Conservation (phyloP, 108 stramenopile genomes). For the Skeletonema potamos region DNA sequence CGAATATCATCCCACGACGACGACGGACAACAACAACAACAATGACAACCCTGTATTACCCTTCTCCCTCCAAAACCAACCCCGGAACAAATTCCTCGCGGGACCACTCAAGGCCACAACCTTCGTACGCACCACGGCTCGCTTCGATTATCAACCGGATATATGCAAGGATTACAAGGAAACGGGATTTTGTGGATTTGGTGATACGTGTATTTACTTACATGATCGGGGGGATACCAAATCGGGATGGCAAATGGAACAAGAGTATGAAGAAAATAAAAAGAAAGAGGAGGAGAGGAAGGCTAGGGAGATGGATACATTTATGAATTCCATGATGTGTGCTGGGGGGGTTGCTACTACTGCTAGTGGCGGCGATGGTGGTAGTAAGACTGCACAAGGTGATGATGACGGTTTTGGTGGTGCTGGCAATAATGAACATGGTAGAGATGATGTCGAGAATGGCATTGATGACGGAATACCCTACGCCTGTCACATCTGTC, state of each 20-base stretch:
- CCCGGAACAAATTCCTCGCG: constrained; percentile 71
- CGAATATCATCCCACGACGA: constrained; percentile 60
- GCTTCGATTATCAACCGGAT: constrained; percentile 98
- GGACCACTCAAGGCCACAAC: constrained; percentile 89
- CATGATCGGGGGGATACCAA: constrained; percentile 96
- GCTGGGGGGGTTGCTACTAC: constrained; percentile 10
- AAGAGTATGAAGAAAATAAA: constrained; percentile 92
- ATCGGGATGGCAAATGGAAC: constrained; percentile 94
- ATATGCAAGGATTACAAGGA: constrained; percentile 99
- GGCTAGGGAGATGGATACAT: constrained; percentile 65
- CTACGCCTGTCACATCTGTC: constrained; percentile 94
- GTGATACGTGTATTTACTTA: constrained; percentile 97
- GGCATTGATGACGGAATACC: constrained; percentile 82
- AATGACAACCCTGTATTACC: background rate
- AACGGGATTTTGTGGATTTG: constrained; percentile 99
- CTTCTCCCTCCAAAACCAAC: constrained; percentile 15
- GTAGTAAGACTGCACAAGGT: background rate
- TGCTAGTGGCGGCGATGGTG: background rate
- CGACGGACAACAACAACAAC: constrained; percentile 14
- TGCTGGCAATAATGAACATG: background rate
- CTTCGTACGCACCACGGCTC: constrained; percentile 86
- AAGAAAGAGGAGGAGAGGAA: constrained; percentile 64
- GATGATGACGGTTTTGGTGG: constrained; percentile 24
- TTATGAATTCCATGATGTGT: constrained; percentile 51
- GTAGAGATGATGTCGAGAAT: constrained; percentile 6